Conservation (phyloP, 441 rosid species). For the Jatropha podagrica region DNA sequence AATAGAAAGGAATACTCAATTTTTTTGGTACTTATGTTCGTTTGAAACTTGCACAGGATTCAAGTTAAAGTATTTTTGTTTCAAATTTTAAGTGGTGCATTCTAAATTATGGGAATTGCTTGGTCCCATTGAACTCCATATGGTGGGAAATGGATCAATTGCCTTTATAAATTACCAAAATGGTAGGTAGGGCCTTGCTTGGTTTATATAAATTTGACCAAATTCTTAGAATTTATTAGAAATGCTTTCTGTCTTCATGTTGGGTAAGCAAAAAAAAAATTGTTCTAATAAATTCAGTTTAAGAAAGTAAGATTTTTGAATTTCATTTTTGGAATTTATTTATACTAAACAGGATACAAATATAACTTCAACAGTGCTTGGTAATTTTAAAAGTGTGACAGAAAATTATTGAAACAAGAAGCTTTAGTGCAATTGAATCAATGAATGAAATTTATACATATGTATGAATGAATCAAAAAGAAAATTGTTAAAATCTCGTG, state of each 20-base stretch:
- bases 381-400: neutral
- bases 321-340: no score
- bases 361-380: neutral
- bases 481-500: neutral
- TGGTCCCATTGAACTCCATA: no score
- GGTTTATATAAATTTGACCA: no score
- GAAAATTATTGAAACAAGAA: neutral
- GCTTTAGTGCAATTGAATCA: neutral
- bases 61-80: neutral
- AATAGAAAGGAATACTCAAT: slow-evolving; percentile 18
- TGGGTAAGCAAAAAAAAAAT: neutral
- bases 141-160: no score
- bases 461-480: neutral
- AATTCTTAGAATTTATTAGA: no score
- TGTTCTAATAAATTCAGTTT: no score
- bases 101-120: neutral
- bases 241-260: neutral
- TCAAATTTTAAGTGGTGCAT: neutral
- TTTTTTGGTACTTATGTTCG: neutral
- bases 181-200: no score
- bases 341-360: neutral
- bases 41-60: slow-evolving; percentile 15
- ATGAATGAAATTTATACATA: neutral
- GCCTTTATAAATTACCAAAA: neutral
- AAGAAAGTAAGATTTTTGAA: no score